phyloP scores from a whole-genome alignment of 2,329 filamentous ascomycete species.

The Trichoderma asperellum region DNA sequence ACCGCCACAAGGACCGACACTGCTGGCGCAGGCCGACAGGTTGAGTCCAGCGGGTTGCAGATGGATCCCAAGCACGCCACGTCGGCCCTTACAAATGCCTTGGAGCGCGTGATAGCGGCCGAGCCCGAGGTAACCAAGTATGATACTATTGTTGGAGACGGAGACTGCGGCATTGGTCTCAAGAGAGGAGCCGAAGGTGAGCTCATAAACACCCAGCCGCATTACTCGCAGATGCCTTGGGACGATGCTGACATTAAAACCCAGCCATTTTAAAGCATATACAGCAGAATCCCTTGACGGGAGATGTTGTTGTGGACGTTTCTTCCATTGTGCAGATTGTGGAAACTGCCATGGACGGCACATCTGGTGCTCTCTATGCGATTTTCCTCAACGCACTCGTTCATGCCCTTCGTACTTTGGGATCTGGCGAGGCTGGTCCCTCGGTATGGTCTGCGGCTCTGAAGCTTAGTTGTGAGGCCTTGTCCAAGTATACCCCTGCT shows the following conservation, averaged over 20 bases:
- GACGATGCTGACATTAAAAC: conserved; percentile 31
- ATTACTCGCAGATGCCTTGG: background rate
- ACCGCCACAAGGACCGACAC: conserved; percentile 50
- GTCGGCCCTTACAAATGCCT: conserved; percentile 57
- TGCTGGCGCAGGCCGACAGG: conserved; percentile 38
- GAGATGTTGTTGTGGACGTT: conserved; percentile 58
- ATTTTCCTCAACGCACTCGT: conserved; percentile 90
- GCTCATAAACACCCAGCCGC: conserved; percentile 29
- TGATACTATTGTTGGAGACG: conserved; percentile 85
- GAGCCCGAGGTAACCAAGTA: conserved; percentile 74
- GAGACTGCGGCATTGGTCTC: conserved; percentile 85
- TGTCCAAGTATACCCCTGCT: conserved; percentile 86
- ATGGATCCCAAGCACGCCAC: conserved; percentile 57
- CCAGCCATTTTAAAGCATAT: conserved; percentile 59
- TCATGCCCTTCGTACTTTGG: conserved; percentile 57
- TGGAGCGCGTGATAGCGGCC: conserved; percentile 65
- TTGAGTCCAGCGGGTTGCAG: conserved; percentile 53
- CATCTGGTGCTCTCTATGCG: conserved; percentile 65
- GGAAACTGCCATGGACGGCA: conserved; percentile 64
- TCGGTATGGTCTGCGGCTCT: conserved; percentile 67
- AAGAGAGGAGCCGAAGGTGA: conserved; percentile 81
- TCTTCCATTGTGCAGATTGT: conserved; percentile 58
- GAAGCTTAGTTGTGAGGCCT: conserved; percentile 67
- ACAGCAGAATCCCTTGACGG: conserved; percentile 48
- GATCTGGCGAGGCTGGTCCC: conserved; percentile 46